phyloP scores from a whole-genome alignment of 441 rosid species.

The Theobroma grandiflorum region DNA sequence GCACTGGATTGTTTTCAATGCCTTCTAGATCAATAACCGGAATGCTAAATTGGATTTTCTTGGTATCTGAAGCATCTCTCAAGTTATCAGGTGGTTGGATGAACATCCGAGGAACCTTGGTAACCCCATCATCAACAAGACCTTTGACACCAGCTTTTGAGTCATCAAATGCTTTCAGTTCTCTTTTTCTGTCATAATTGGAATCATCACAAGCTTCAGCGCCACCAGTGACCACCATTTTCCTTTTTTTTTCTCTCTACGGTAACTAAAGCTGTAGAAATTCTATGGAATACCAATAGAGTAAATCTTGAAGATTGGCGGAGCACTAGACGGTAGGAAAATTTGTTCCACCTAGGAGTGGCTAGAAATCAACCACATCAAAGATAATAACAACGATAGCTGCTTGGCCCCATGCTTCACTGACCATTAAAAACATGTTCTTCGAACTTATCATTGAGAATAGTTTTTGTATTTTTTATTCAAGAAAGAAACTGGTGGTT shows the following conservation, averaged over 20 bases:
- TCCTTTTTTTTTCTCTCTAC: too few species aligned
- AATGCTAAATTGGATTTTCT: constrained; percentile 22
- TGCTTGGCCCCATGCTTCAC: neutral
- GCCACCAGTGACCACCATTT: neutral
- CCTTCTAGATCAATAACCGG: constrained; percentile 47
- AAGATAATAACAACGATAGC: neutral
- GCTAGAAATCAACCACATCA: constrained; percentile 9
- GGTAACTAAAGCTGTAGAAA: neutral
- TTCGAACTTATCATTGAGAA: neutral
- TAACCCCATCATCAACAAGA: constrained; percentile 42
- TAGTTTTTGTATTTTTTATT: neutral
- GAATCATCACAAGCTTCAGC: neutral
- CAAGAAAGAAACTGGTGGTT: neutral
- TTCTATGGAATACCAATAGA: neutral
- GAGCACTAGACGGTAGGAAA: neutral
- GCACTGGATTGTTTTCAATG: neutral
- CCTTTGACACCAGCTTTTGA: constrained; percentile 58
- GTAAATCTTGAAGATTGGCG: neutral
- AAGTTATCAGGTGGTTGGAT: neutral
- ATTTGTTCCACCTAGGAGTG: neutral
- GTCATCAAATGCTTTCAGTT: constrained; percentile 53
- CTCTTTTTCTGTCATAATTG: constrained; percentile 39
- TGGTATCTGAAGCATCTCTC: neutral
- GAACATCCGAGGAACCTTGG: constrained; percentile 42
- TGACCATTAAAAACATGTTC: neutral